phyloP scores from a whole-genome alignment of 495 filamentous ascomycete species.

The Halenospora varia region DNA sequence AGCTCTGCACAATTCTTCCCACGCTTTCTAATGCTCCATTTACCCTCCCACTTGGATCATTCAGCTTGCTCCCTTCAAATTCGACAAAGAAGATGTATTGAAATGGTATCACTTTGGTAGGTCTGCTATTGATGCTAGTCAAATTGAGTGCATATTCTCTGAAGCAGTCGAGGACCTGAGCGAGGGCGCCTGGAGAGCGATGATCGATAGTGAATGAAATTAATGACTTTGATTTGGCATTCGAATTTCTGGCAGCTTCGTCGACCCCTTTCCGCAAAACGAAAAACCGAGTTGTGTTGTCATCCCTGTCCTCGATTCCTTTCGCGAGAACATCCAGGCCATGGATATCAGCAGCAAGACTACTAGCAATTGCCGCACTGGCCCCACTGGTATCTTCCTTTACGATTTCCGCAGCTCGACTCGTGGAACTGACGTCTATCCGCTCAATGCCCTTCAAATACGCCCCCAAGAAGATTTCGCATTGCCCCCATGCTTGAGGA shows the following conservation, averaged over 20 bases:
- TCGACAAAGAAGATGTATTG: slow-evolving; percentile 96
- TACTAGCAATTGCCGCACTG: slow-evolving; percentile 73
- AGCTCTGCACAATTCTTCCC: slow-evolving; percentile 36
- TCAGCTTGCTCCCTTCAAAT: slow-evolving; percentile 57
- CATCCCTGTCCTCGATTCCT: slow-evolving; percentile 75
- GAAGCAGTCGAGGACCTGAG: slow-evolving; percentile 76
- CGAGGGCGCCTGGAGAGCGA: slow-evolving; percentile 71
- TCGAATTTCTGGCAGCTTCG: slow-evolving; percentile 12
- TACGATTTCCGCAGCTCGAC: slow-evolving; percentile 74
- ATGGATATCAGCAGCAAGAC: slow-evolving; percentile 61
- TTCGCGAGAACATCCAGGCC: slow-evolving; percentile 65
- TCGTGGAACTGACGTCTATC: slow-evolving; percentile 84
- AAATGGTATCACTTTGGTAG: slow-evolving; percentile 71
- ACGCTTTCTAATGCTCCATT: slow-evolving; percentile 47
- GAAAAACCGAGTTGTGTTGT: slow-evolving; percentile 90
- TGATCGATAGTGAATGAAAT: slow-evolving; percentile 81
- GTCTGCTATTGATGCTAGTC: slow-evolving; percentile 85
- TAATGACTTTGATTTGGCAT: slow-evolving; percentile 55
- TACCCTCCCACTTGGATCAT: slow-evolving; percentile 48
- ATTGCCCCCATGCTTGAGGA: slow-evolving; percentile 93
- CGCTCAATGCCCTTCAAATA: slow-evolving; percentile 67
- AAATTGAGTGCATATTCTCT: slow-evolving; percentile 68
- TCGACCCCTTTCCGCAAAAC: slow-evolving; percentile 51
- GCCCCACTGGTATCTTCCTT: slow-evolving; percentile 50
- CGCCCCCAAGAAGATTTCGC: slow-evolving; percentile 63